phyloP scores from a whole-genome alignment of 306 rosid species.

The Glycine latifolia region DNA sequence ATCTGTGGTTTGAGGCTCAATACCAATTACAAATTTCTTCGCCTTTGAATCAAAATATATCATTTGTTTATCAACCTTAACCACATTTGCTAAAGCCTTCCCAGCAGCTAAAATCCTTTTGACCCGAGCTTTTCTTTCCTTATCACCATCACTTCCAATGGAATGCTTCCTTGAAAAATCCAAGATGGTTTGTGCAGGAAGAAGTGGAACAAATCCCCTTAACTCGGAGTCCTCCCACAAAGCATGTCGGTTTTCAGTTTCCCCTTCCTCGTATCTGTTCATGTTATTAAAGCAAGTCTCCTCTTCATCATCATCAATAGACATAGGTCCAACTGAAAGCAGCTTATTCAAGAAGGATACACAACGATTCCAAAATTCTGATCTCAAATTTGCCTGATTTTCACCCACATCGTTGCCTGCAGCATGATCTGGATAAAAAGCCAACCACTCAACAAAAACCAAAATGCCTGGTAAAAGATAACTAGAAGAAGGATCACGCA shows the following conservation, averaged over 20 bases:
- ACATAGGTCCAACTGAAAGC: slow-evolving; percentile 55
- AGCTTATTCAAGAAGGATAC: slow-evolving; percentile 72
- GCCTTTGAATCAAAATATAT: slow-evolving; percentile 71
- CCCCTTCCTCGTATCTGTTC: slow-evolving; percentile 89
- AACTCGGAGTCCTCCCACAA: slow-evolving; percentile 88
- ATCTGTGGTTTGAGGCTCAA: slow-evolving; percentile 56
- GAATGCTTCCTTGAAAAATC: slow-evolving; percentile 87
- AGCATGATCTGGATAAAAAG: slow-evolving; percentile 79
- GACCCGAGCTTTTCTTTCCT: slow-evolving; percentile 75
- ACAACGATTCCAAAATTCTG: slow-evolving; percentile 73
- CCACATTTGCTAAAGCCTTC: slow-evolving; percentile 75
- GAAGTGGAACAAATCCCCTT: slow-evolving; percentile 88
- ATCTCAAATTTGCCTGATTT: slow-evolving; percentile 64
- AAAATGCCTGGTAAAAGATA: slow-evolving; percentile 80
- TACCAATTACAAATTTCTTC: slow-evolving; percentile 69
- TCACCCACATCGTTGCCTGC: slow-evolving; percentile 73
- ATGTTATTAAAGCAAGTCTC: slow-evolving; percentile 81
- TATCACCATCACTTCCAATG: slow-evolving; percentile 71
- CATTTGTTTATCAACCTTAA: slow-evolving; percentile 66
- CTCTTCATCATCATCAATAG: slow-evolving; percentile 70
- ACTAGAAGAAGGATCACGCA: slow-evolving; percentile 76
- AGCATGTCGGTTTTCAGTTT: slow-evolving; percentile 87
- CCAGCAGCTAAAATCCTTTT: slow-evolving; percentile 90
- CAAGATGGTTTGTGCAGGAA: slow-evolving; percentile 90
- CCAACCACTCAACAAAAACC: slow-evolving; percentile 91